Base-by-base conservation (phyloP, 176 grass and related monocot species). In the Rhynchospora tenuis region DNA sequence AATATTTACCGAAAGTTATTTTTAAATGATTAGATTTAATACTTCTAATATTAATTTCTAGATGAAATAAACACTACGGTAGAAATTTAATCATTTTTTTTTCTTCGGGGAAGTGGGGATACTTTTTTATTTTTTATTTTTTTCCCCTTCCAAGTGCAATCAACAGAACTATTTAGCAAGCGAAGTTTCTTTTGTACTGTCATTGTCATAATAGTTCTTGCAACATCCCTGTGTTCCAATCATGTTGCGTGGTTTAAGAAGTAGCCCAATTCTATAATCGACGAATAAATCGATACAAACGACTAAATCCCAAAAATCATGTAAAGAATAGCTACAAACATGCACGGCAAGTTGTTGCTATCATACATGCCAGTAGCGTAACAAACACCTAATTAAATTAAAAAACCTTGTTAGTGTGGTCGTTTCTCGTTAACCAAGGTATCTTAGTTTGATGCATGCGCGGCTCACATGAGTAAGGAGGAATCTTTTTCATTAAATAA, bases 381-480 rank as follows among this genome's bases (percentile, higher is more conserved):
- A 76, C 48, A 52, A 29, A 54, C 13, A 55, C 48, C 73, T 76
- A 76, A 76, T 76, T 76, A 55, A 19, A 76, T 28, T 55, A 17
- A 52, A 10, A 15, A n/a, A 82, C 20, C 23, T 27, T 46, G 31
- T 9, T 91, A 86, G 84, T 64, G 81, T 83, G 77, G 56, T 82
- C 80, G 81, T 90, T 75, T 84, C 91, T 89, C 89, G 57, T 23
- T 89, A 67, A 85, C 84, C 92, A 55, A 91, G 82, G 85, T 80
- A 78, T 78, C 48, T 52, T 46, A 42, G 16, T n/a, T 61, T 80
- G 89, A 73, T 86, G 86, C 86, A 61, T 90, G 84, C 86, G 38
- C 46, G 59, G 33, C 72, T 89, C 81, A 85, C 87, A 89, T 85
- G 91, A 87, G 56, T 19, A 17, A 9, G 33, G 27, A 55, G 63